Evolutionary conservation across 805 yeast species (phyloP).

Genomic region (Suhomyces sp.): DNA sequence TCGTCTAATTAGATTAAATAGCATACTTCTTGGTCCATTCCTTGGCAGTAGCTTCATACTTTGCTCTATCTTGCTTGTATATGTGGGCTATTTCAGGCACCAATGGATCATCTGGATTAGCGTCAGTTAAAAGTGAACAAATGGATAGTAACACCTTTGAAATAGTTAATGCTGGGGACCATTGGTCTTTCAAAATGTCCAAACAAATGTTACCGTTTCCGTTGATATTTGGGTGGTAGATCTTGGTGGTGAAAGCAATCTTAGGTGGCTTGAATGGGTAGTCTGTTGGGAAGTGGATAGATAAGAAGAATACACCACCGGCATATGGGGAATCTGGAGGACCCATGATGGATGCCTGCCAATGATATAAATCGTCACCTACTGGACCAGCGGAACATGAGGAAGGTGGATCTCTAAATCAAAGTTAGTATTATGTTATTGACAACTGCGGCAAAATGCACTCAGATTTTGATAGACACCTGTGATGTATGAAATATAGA

Average conservation of each 20-base stretch:
- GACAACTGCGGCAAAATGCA: not conserved
- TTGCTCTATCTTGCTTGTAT: constrained; percentile 89
- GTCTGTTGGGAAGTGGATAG: constrained; percentile 98
- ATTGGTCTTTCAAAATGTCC: constrained; percentile 94
- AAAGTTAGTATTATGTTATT: constrained; percentile 9
- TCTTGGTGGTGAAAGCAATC: constrained; percentile 82
- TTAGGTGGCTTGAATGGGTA: constrained; percentile 99
- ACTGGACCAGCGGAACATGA: constrained; percentile 99
- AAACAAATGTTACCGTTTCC: constrained; percentile 94
- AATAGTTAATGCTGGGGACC: constrained; percentile 98
- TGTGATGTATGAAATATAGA: not conserved
- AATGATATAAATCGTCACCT: constrained; percentile 95
- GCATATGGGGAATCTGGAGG: constrained; percentile 90
- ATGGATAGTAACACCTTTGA: constrained; percentile 93
- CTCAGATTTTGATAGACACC: not conserved
- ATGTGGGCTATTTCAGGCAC: constrained; percentile 98
- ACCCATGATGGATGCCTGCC: constrained; percentile 99
- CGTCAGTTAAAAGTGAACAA: constrained; percentile 94
- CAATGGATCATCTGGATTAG: constrained; percentile 98
- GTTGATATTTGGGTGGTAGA: constrained; percentile 96
- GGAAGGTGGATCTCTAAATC: constrained; percentile 89
- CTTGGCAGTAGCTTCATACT: constrained; percentile 94
- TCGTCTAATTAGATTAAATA: constrained; percentile 43
- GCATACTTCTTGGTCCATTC: constrained; percentile 99
- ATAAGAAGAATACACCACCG: constrained; percentile 93